Conservation (phyloP, 139 green algal genomes). For the Marvania coccoides region DNA sequence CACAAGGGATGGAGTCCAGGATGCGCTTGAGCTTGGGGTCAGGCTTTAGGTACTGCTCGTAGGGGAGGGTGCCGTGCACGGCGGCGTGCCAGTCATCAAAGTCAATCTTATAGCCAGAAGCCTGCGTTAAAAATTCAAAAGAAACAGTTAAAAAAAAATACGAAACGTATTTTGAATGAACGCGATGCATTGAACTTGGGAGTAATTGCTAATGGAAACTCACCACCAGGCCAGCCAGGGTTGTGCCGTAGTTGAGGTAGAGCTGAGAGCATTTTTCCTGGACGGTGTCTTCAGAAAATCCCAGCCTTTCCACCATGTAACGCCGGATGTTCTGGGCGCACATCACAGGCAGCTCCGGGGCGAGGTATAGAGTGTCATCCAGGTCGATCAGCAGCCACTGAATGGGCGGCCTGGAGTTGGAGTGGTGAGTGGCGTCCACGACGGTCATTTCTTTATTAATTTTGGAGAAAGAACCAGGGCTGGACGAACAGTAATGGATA, state of each 20-base stretch:
- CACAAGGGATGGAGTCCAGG: slow-evolving; percentile 33
- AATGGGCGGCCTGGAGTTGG: slow-evolving; percentile 6
- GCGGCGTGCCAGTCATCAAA: slow-evolving; percentile 61
- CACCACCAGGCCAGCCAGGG: slow-evolving; percentile 58
- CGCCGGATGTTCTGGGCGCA: slow-evolving; percentile 46
- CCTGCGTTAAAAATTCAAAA: slow-evolving; percentile 16
- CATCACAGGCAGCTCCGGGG: slow-evolving; percentile 21
- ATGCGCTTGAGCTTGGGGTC: slow-evolving; percentile 6
- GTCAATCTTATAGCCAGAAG: slow-evolving; percentile 52
- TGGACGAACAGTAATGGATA: too few relatives aligned
- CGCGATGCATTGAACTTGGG: too few relatives aligned
- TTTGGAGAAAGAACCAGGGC: too few relatives aligned
- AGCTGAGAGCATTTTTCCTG: slow-evolving; percentile 28
- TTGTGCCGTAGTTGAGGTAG: slow-evolving; percentile 64
- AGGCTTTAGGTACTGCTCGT: slow-evolving; percentile 35
- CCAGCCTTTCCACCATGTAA: slow-evolving; percentile 55
- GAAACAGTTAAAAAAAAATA: background rate
- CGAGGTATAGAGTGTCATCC: slow-evolving; percentile 52
- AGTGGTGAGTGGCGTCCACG: too few relatives aligned
- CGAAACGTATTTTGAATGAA: too few relatives aligned
- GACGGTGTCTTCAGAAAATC: slow-evolving; percentile 36
- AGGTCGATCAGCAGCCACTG: slow-evolving; percentile 46
- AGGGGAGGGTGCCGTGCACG: slow-evolving; percentile 59
- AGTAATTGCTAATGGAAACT: too few relatives aligned
- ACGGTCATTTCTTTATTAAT: too few relatives aligned